Conservation (phyloP, 2,329 filamentous ascomycete species). For the Aspergillus awamori region DNA sequence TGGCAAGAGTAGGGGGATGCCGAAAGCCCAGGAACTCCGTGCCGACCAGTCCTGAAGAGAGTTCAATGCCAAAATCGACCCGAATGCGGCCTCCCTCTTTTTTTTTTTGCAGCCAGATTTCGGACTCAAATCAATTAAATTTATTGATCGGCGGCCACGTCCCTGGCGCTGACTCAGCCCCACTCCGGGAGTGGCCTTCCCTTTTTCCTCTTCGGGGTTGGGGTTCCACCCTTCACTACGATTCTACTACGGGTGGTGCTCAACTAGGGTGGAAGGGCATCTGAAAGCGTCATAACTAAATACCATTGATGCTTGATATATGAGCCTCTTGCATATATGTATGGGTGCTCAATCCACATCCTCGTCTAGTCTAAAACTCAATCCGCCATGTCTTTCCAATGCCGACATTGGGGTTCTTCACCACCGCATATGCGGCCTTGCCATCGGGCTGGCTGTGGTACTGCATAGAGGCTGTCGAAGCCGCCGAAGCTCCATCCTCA, state of each 20-base stretch:
- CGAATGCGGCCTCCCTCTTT: slow-evolving; percentile 10
- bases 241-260: too few species aligned
- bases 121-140: not conserved
- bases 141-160: slow-evolving; percentile 4
- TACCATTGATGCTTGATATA: not conserved
- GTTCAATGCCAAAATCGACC: not conserved
- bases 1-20: not conserved
- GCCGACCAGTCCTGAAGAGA: not conserved
- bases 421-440: slow-evolving; percentile 64
- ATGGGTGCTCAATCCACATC: not conserved
- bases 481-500: slow-evolving; percentile 50
- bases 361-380: slow-evolving; percentile 47
- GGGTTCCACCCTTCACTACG: not conserved
- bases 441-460: slow-evolving; percentile 55
- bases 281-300: not conserved
- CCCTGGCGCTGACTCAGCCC: slow-evolving; percentile 9
- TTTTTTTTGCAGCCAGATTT: not conserved
- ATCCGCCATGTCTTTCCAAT: slow-evolving; percentile 68
- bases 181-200: not conserved
- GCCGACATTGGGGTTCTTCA: slow-evolving; percentile 64
- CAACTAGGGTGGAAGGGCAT: too few species aligned
- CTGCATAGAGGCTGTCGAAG: slow-evolving; percentile 58
- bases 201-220: not conserved
- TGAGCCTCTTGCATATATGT: not conserved
- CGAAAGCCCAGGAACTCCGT: not conserved